phyloP scores from a whole-genome alignment of 768 basidiomycete genomes.

The Mycena belliarum region DNA sequence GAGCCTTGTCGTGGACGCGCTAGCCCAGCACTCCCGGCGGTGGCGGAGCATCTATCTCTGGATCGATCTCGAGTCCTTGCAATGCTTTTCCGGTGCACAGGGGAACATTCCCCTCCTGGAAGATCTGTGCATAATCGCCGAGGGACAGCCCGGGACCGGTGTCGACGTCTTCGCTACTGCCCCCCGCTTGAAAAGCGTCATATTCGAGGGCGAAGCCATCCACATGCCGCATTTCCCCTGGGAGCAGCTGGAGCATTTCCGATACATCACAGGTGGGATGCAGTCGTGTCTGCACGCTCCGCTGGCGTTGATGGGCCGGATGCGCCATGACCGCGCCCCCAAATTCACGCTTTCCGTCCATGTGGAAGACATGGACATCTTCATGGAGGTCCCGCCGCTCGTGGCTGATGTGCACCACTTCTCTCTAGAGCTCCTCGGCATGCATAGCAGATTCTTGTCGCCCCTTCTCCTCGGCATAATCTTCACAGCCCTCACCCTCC shows the following conservation, averaged over 20 bases:
- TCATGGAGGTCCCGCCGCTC: no score
- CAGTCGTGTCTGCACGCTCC: no score
- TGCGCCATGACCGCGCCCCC: no score
- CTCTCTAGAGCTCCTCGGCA: no score
- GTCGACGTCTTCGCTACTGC: background rate
- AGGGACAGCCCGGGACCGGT: background rate
- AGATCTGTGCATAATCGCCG: background rate
- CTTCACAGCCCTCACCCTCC: background rate
- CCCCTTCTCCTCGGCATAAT: no score
- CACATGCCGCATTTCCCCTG: background rate
- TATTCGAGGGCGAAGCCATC: background rate
- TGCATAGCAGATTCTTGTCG: no score
- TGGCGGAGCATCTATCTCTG: background rate
- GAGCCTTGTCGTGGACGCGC: no score
- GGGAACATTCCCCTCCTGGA: background rate
- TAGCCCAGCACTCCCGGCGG: background rate
- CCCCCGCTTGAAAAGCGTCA: background rate
- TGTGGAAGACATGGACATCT: no score
- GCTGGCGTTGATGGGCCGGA: no score
- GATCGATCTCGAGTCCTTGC: background rate
- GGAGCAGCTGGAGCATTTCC: background rate
- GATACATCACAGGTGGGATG: no score
- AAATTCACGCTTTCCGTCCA: no score
- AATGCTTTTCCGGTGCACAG: background rate
- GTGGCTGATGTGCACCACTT: no score